phyloP scores from a whole-genome alignment of 768 basidiomycete genomes.

The Epithele typhae region DNA sequence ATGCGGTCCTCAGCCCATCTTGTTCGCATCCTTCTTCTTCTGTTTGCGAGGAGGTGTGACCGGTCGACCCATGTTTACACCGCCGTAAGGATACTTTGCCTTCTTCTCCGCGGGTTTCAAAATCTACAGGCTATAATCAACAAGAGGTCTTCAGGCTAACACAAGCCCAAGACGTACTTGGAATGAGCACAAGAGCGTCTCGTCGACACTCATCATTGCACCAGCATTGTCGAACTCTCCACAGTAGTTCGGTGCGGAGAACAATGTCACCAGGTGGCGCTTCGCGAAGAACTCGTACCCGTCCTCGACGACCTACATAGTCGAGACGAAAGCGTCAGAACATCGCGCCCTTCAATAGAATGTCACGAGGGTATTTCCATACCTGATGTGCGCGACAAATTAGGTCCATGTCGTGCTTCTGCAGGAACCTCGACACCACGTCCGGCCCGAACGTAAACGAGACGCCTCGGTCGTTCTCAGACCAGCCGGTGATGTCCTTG shows the following conservation, averaged over 20 bases:
- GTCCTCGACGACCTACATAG: conserved; percentile 86
- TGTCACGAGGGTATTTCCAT: not conserved
- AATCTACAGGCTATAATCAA: conserved; percentile 76
- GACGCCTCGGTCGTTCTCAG: conserved; percentile 98
- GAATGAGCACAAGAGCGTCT: conserved; percentile 96
- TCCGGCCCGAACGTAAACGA: conserved; percentile 99
- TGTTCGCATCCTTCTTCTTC: conserved; percentile 88
- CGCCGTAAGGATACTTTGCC: conserved; percentile 86
- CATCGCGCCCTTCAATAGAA: not conserved
- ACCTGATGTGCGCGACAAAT: conserved; percentile 99
- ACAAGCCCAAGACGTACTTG: conserved; percentile 71
- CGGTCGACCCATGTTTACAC: conserved; percentile 81
- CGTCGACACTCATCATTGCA: conserved; percentile 99
- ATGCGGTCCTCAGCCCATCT: conserved; percentile 38
- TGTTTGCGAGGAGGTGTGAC: conserved; percentile 96
- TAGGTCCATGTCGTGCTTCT: conserved; percentile 99
- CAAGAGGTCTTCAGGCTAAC: no score
- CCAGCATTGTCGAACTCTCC: conserved; percentile 99
- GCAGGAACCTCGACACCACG: conserved; percentile 95
- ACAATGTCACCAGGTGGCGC: conserved; percentile 92
- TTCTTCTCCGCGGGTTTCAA: conserved; percentile 99
- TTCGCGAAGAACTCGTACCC: conserved; percentile 99
- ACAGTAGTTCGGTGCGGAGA: conserved; percentile 94
- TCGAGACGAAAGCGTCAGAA: not conserved
- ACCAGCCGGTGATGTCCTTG: conserved; percentile 99